Evolutionary conservation across 495 filamentous ascomycete genomes (phyloP).

Genomic region (Neurospora discreta): DNA sequence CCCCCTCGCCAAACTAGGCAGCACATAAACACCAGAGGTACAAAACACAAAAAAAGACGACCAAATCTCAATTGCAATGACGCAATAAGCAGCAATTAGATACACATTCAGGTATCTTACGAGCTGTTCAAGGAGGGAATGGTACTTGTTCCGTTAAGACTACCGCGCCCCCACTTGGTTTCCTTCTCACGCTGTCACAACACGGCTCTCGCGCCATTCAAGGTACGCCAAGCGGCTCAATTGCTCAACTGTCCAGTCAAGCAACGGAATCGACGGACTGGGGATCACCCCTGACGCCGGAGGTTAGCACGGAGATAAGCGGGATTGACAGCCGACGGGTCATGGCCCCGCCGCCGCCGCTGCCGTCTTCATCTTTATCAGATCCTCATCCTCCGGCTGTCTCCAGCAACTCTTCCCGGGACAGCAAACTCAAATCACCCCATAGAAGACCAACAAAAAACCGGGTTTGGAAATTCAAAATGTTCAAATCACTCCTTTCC

Average conservation of each 20-base stretch:
- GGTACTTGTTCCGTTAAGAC: neutral
- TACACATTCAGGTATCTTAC: neutral
- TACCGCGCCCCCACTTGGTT: neutral
- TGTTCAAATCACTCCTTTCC: constrained; percentile 31
- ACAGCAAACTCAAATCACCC: neutral
- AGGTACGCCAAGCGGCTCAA: neutral
- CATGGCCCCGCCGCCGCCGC: neutral
- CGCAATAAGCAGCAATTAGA: neutral
- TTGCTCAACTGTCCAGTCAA: neutral
- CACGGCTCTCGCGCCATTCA: neutral
- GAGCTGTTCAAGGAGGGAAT: neutral
- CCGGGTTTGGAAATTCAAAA: neutral
- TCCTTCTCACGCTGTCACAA: neutral
- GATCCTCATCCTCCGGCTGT: neutral
- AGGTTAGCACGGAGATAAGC: neutral
- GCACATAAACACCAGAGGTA: no score
- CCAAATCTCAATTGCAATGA: neutral
- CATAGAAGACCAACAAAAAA: neutral
- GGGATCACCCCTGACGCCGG: neutral
- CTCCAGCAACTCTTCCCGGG: neutral
- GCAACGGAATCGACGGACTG: neutral
- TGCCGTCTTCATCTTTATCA: neutral
- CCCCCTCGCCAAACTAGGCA: neutral
- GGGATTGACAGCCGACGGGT: neutral
- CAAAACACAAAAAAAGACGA: neutral